Conservation (phyloP, 2,329 filamentous ascomycete genomes). For the Colletotrichum limetticola region DNA sequence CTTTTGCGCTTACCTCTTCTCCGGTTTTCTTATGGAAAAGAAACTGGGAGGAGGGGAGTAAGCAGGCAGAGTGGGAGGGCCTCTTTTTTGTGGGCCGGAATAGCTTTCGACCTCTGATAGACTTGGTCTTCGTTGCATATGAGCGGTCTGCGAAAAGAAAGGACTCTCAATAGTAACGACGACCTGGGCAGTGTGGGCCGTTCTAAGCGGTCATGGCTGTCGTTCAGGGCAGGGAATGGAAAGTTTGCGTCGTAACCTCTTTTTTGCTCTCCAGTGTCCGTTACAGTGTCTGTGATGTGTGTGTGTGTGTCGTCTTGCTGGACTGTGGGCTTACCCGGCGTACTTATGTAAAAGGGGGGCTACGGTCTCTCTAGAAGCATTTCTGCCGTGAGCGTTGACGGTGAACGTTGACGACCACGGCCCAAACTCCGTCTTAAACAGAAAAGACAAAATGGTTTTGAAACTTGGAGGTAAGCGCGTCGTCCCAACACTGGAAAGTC, state of each 20-base stretch:
- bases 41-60: neutral
- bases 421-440: too few relatives aligned
- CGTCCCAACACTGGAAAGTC: slow-evolving; percentile 5
- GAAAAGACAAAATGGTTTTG: neutral
- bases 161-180: slow-evolving; percentile 3
- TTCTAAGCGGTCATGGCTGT: slow-evolving; percentile 23
- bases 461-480: neutral
- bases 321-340: too few relatives aligned
- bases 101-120: slow-evolving; percentile 33
- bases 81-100: slow-evolving; percentile 23
- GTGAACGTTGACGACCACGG: too few relatives aligned
- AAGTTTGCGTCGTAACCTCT: slow-evolving; percentile 34
- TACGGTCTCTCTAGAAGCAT: too few relatives aligned
- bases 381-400: too few relatives aligned
- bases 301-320: neutral
- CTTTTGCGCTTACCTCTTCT: slow-evolving; percentile 28
- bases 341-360: too few relatives aligned
- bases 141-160: slow-evolving; percentile 1
- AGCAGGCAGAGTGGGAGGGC: slow-evolving; percentile 15
- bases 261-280: neutral
- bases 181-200: slow-evolving; percentile 26
- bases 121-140: slow-evolving; percentile 14
- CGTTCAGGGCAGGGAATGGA: slow-evolving; percentile 36
- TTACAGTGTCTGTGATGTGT: neutral
- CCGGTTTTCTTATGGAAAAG: neutral